phyloP scores from a whole-genome alignment of 148 eudicot genomes.

The Rhododendron kiyosumense region DNA sequence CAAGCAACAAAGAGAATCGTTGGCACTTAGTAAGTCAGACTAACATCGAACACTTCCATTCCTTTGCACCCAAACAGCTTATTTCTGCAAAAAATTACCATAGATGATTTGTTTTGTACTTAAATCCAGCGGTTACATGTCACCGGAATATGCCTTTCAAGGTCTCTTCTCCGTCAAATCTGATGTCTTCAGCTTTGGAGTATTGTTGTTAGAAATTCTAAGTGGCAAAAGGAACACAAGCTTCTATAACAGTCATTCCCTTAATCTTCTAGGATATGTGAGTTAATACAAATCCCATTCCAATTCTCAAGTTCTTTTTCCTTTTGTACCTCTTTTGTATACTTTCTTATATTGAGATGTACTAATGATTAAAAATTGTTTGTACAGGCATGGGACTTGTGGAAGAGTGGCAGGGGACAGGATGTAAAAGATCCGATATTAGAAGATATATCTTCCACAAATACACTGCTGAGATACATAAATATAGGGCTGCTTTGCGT shows the following conservation, averaged over 20 bases:
- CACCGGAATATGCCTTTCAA: neutral
- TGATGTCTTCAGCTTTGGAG: neutral
- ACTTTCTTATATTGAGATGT: neutral
- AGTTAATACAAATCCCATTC: neutral
- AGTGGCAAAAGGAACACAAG: neutral
- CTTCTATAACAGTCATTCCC: neutral
- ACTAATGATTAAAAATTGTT: neutral
- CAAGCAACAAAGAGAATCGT: neutral
- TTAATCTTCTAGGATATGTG: neutral
- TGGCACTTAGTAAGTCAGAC: neutral
- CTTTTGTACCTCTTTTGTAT: neutral
- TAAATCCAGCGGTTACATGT: neutral
- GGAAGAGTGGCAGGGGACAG: neutral
- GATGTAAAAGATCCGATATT: neutral
- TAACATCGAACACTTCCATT: neutral
- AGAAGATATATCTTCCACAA: neutral
- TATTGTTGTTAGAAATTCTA: neutral
- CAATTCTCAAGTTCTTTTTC: neutral
- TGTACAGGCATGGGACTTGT: neutral
- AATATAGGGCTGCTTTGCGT: slow-evolving; percentile 7
- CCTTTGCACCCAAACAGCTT: neutral
- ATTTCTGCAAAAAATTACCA: neutral
- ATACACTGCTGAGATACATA: slow-evolving; percentile 1
- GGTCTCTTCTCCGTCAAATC: neutral
- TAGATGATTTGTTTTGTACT: neutral